Conservation (phyloP, 148 eudicot genomes). For the Persicaria maculosa region DNA sequence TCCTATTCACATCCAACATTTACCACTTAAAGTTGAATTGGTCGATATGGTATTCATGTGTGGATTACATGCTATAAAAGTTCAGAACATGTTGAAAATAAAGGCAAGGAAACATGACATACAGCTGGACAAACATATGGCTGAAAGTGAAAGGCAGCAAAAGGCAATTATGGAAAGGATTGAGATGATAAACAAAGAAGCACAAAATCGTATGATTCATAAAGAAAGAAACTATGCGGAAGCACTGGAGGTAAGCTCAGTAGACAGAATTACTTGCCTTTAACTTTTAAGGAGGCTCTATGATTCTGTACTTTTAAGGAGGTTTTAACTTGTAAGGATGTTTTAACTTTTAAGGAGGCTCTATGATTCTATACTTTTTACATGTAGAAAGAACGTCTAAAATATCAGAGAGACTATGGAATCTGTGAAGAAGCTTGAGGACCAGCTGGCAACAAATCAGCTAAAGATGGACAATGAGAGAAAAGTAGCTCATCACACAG, state of each 20-base stretch:
- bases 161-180: slow-evolving; percentile 72
- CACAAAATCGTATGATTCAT: slow-evolving; percentile 52
- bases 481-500: too few relatives aligned
- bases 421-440: slow-evolving; percentile 68
- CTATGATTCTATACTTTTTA: neutral
- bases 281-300: too few relatives aligned
- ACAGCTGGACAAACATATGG: slow-evolving; percentile 83
- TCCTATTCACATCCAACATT: too few relatives aligned
- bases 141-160: slow-evolving; percentile 85
- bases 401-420: slow-evolving; percentile 53
- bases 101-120: slow-evolving; percentile 89
- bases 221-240: slow-evolving; percentile 63
- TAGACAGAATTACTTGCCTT: slow-evolving; percentile 10
- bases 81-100: slow-evolving; percentile 85
- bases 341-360: slow-evolving; percentile 11
- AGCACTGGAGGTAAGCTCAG: slow-evolving; percentile 54
- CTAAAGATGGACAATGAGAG: too few relatives aligned
- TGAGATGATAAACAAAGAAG: slow-evolving; percentile 53
- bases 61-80: slow-evolving; percentile 71
- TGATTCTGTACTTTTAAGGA: too few relatives aligned
- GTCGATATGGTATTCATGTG: too few relatives aligned
- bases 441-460: slow-evolving; percentile 44
- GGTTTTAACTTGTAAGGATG: too few relatives aligned
- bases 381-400: slow-evolving; percentile 51
- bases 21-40: too few relatives aligned